These are phyloP conservation scores for Coniferiporia weirii DNA, from an alignment of 1,284 basidiomycete species.

Conservation along the genomic window DNA sequence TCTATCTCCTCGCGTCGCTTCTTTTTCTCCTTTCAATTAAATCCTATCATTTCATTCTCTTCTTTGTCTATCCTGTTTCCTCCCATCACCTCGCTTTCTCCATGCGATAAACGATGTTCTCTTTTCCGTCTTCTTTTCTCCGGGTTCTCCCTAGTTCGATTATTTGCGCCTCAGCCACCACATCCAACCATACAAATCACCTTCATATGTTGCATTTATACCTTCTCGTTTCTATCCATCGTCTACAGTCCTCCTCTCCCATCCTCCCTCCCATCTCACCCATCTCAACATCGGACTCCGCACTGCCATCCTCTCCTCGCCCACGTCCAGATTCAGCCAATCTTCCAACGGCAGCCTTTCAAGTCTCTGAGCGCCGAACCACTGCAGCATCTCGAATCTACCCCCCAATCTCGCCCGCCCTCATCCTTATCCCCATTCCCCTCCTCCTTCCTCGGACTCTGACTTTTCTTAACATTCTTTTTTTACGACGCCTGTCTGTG, in stretches of 20 bases:
- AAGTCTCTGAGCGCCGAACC: too few relatives aligned
- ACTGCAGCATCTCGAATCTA: too few relatives aligned
- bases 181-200: not conserved
- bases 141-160: too few relatives aligned
- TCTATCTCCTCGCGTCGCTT: not conserved
- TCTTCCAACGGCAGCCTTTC: not conserved
- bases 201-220: not conserved
- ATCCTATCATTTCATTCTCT: not conserved
- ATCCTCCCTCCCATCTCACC: not conserved
- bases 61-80: not conserved
- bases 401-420: too few relatives aligned
- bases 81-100: not conserved
- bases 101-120: not conserved
- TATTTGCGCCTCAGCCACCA: too few relatives aligned
- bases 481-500: too few relatives aligned
- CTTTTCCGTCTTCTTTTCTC: not conserved
- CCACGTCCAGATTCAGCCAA: not conserved
- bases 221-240: not conserved
- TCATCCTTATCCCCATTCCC: too few relatives aligned
- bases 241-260: not conserved
- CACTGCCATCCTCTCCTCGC: not conserved
- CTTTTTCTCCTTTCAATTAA: not conserved
- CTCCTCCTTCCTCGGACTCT: too few relatives aligned
- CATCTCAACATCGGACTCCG: not conserved
- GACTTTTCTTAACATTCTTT: too few relatives aligned